Conservation (phyloP, 371 early-diverging fungal species). For the Blyttiomyces sp. region DNA sequence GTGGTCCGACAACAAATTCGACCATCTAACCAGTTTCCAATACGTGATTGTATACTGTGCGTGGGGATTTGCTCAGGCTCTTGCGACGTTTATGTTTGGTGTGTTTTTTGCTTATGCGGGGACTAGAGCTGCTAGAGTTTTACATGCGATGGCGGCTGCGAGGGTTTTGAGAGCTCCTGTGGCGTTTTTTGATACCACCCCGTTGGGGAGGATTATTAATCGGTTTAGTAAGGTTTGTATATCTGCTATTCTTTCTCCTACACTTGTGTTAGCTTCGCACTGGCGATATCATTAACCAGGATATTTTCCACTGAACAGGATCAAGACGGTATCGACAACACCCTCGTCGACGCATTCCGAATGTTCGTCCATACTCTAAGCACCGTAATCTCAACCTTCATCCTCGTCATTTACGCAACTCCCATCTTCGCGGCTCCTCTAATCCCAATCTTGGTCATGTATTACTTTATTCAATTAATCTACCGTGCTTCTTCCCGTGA, state of each 20-base stretch:
- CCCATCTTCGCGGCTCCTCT: constrained; percentile 36
- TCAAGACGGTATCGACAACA: constrained; percentile 48
- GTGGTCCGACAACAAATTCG: constrained; percentile 26
- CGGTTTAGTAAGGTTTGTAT: constrained; percentile 51
- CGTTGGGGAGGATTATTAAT: constrained; percentile 83
- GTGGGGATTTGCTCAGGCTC: constrained; percentile 27
- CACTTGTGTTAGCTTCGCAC: not conserved
- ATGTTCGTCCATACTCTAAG: constrained; percentile 60
- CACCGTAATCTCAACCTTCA: constrained; percentile 62
- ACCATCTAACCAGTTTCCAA: constrained; percentile 2
- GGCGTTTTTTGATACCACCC: constrained; percentile 80
- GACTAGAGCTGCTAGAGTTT: constrained; percentile 34
- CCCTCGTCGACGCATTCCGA: constrained; percentile 64
- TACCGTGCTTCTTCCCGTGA: constrained; percentile 47
- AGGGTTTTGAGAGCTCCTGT: constrained; percentile 43
- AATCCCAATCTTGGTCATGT: constrained; percentile 33
- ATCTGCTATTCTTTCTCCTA: not conserved
- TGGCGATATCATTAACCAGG: not conserved
- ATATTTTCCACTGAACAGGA: no score
- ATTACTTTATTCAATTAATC: constrained; percentile 40
- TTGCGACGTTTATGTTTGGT: constrained; percentile 31
- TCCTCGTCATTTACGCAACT: constrained; percentile 48
- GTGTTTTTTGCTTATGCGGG: constrained; percentile 38
- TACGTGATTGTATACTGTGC: constrained; percentile 40
- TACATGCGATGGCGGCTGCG: constrained; percentile 33